Percentiles rank a stretch among this genome's conserved stretches.
Conservation (phyloP, 1,139 yeast genomes). For the Geotrichum phurueaensis region DNA sequence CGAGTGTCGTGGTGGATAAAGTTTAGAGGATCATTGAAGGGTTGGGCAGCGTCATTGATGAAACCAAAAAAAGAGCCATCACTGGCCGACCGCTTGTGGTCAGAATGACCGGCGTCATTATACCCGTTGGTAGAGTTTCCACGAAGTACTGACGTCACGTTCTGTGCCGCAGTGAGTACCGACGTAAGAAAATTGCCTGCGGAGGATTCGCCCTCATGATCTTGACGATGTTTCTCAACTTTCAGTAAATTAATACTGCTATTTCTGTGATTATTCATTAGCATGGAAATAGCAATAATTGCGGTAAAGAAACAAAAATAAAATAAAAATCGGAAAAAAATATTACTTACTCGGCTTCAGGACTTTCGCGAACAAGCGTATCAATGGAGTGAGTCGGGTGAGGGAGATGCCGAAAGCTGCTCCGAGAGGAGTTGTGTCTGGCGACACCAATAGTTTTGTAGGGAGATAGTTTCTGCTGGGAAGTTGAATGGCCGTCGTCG, state of each 20-base stretch:
- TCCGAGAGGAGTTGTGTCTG: not conserved
- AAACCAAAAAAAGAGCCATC: slow-evolving; percentile 20
- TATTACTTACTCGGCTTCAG: not conserved
- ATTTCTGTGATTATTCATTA: not conserved
- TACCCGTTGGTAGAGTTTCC: slow-evolving; percentile 11
- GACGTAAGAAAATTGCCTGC: slow-evolving; percentile 23
- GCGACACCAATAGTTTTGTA: not conserved
- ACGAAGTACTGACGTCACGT: slow-evolving; percentile 30
- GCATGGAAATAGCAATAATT: not conserved
- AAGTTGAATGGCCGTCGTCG: not conserved
- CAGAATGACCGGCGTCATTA: not conserved
- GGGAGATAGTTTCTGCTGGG: not conserved
- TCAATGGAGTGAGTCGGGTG: not conserved
- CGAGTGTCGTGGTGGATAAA: not conserved
- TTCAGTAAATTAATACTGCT: not conserved
- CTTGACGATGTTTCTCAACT: not conserved
- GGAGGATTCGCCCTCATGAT: not conserved
- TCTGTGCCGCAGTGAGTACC: slow-evolving; percentile 33
- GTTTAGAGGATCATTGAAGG: slow-evolving; percentile 6
- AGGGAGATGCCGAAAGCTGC: not conserved
- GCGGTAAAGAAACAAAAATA: not conserved
- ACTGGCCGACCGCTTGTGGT: slow-evolving; percentile 18
- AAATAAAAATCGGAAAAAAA: not conserved
- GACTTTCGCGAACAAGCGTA: not conserved
- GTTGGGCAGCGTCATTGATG: slow-evolving; percentile 17